These are phyloP conservation scores for Ensete glaucum DNA, from an alignment of 176 grass and related monocot genomes.

Conservation along the genomic window DNA sequence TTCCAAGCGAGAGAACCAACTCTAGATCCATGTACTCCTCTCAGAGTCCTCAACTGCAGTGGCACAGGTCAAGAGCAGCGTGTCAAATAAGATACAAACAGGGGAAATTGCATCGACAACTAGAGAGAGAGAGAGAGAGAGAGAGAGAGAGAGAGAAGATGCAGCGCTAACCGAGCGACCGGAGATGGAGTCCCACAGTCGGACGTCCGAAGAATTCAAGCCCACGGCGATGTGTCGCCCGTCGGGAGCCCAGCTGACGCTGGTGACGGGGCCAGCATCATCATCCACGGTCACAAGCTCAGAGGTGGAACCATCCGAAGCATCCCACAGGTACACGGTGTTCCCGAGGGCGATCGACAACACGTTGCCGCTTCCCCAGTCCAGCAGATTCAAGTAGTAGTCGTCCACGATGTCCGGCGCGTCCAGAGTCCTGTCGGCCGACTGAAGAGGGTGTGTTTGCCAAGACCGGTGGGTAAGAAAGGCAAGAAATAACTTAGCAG, in stretches of 20 bases:
- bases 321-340: constrained; percentile 55
- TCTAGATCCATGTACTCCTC: constrained; percentile 40
- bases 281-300: constrained; percentile 57
- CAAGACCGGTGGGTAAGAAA: background rate
- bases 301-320: constrained; percentile 39
- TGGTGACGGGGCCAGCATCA: constrained; percentile 48
- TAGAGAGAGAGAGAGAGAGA: background rate
- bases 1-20: constrained; percentile 68
- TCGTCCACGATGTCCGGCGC: constrained; percentile 59
- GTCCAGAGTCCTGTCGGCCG: constrained; percentile 63
- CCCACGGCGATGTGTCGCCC: constrained; percentile 46
- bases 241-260: constrained; percentile 59
- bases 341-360: constrained; percentile 54
- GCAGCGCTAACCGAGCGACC: constrained; percentile 32
- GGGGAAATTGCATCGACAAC: background rate
- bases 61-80: background rate
- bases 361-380: constrained; percentile 61
- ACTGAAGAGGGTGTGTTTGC: constrained; percentile 9
- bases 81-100: background rate
- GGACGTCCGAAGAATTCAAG: constrained; percentile 54
- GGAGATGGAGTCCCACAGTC: constrained; percentile 60
- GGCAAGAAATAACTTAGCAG: background rate
- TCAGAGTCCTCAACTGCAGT: constrained; percentile 49
- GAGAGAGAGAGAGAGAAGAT: background rate
- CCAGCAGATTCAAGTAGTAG: constrained; percentile 63